Conservation (phyloP, 805 yeast species). For the Yamadazyma ubonensis region DNA sequence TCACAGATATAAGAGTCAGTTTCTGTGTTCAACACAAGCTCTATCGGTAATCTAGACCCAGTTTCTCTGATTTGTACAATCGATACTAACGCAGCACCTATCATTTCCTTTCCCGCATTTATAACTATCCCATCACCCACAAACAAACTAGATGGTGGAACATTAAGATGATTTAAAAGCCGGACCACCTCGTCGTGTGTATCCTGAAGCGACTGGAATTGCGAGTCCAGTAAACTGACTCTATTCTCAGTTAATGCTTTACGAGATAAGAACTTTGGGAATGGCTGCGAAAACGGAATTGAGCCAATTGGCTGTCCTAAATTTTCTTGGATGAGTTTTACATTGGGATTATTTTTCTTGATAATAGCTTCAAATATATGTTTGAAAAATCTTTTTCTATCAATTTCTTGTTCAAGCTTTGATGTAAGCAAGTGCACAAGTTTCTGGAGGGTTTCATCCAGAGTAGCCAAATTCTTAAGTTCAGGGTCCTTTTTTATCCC, state of each 20-base stretch:
- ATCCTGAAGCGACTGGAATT: conserved; percentile 21
- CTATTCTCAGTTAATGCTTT: not conserved
- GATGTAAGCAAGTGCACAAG: too few species aligned
- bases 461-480: not conserved
- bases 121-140: conserved; percentile 37
- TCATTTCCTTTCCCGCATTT: conserved; percentile 24
- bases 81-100: conserved; percentile 30
- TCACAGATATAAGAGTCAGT: conserved; percentile 27
- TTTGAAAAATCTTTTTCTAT: too few species aligned
- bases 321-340: not conserved
- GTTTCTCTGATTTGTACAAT: conserved; percentile 30
- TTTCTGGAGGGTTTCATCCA: too few species aligned
- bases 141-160: conserved; percentile 25
- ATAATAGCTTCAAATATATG: conserved; percentile 6
- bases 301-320: not conserved
- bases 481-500: conserved; percentile 6
- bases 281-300: not conserved
- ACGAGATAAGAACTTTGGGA: not conserved
- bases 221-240: conserved; percentile 10
- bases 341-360: conserved; percentile 7
- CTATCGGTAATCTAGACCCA: conserved; percentile 36
- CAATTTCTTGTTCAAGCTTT: too few species aligned
- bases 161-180: conserved; percentile 22
- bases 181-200: conserved; percentile 29
- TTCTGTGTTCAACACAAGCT: conserved; percentile 27